Base-by-base conservation (phyloP, 2,329 filamentous ascomycete species). In the Anisogramma anomala region DNA sequence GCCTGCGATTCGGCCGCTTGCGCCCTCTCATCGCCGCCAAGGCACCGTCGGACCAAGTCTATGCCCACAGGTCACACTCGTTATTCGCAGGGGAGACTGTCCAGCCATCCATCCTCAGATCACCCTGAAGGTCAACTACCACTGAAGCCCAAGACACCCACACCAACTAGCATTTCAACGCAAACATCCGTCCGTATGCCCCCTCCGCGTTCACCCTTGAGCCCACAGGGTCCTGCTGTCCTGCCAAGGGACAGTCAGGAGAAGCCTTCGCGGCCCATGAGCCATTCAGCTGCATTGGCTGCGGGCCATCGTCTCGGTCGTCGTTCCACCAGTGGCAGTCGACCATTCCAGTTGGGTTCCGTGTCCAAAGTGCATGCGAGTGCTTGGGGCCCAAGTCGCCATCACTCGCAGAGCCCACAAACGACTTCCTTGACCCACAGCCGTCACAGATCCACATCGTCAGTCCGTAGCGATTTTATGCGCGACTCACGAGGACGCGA, bases 111-210 rank as follows among this genome's bases (percentile, higher is more conserved):
- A 3, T 46, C 54, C 3, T 53, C 56, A 4, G n/a, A 57, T 52
- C 18, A 54, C 11, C 50, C 54, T 11, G 50, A 52, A 18, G 46
- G 47, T 19, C 43, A 52, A 27, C 43, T 52, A 10, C 41, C 49
- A 15, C 55, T 52, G 30, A 58, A 54, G 41, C 50, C 56, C 8
- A 62, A 51, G 39, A 59, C 60, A 0, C 58, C 62, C 3, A 62
- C 64, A 1, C 64, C 66, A 0, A 57, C 67, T 20, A 68, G 62
- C 49, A 61, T 68, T 55, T 57, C 57, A n/a, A 65, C 61, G 3
- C 58, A 63, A 19, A 63, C 58, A 22, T 54, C 58, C 6, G 48
- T 54, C 7, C 50, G 55, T 11, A 58, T 56, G 10, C 55, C 56
- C 11, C 57, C 60, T 10, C 49, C 59, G 9, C 60, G 64, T 19